Evolutionary conservation across 1,139 yeast species (phyloP).

Genomic region (Lodderomyces parapsilosis): DNA sequence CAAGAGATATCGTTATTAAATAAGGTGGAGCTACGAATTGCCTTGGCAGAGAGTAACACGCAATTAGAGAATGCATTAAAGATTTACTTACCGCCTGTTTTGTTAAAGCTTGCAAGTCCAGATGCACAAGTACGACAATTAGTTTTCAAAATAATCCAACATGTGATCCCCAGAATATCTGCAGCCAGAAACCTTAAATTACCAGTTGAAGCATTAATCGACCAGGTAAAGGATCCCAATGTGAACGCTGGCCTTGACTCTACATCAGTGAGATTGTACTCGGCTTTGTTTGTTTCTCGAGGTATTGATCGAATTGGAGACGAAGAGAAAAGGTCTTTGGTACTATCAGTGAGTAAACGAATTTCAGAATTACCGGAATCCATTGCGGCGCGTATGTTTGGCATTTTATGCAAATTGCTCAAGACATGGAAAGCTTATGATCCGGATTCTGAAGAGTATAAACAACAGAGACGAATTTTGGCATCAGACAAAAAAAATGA

Average conservation of each 20-base stretch:
- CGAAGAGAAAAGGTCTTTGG: constrained; percentile 33
- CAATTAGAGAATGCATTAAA: constrained; percentile 63
- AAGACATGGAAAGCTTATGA: constrained; percentile 51
- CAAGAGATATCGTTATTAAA: constrained; percentile 60
- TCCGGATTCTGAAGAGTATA: constrained; percentile 44
- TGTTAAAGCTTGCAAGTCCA: constrained; percentile 76
- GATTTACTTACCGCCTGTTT: constrained; percentile 70
- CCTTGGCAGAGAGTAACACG: constrained; percentile 67
- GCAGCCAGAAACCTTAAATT: constrained; percentile 54
- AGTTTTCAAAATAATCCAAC: constrained; percentile 65
- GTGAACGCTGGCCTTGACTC: constrained; percentile 41
- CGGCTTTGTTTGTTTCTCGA: constrained; percentile 63
- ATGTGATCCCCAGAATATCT: constrained; percentile 64
- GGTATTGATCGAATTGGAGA: constrained; percentile 54
- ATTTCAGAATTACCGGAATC: constrained; percentile 37
- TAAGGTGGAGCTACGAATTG: constrained; percentile 81
- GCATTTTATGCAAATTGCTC: constrained; percentile 57
- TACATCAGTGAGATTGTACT: constrained; percentile 59
- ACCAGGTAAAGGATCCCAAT: constrained; percentile 61
- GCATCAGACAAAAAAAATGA: constrained; percentile 35
- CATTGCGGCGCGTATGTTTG: constrained; percentile 61
- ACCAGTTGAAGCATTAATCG: constrained; percentile 61
- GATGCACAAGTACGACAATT: constrained; percentile 66
- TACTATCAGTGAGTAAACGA: constrained; percentile 50
- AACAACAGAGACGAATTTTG: constrained; percentile 30